phyloP scores from a whole-genome alignment of 169 alveolate species.

The Fabrea salina region DNA sequence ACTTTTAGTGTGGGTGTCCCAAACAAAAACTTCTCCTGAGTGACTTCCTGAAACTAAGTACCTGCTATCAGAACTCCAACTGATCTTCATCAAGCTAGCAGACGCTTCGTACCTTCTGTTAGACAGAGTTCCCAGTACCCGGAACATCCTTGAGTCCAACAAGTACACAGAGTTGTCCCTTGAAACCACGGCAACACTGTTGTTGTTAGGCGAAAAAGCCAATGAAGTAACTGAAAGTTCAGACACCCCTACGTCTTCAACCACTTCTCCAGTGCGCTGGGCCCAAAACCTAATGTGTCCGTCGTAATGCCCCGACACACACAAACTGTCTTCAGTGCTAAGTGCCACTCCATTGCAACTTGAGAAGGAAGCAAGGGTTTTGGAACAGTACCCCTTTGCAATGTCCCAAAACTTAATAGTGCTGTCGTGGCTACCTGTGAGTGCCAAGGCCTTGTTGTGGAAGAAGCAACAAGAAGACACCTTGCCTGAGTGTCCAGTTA shows the following conservation, averaged over 20 bases:
- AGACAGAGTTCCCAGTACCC: not conserved
- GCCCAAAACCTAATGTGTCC: constrained; percentile 27
- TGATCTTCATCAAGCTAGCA: constrained; percentile 11
- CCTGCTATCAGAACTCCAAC: constrained; percentile 25
- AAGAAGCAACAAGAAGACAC: not conserved
- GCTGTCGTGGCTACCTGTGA: constrained; percentile 27
- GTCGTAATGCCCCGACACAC: constrained; percentile 5
- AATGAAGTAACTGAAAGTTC: not conserved
- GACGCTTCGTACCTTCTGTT: not conserved
- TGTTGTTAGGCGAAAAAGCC: not conserved
- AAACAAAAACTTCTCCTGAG: constrained; percentile 5
- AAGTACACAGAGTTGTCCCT: not conserved
- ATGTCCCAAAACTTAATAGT: constrained; percentile 24
- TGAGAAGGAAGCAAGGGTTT: not conserved
- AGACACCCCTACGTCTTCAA: not conserved
- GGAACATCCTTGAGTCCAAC: not conserved
- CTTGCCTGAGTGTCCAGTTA: constrained; percentile 14
- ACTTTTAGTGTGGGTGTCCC: not conserved
- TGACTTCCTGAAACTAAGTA: constrained; percentile 12
- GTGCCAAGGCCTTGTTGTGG: not conserved
- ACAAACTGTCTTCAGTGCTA: not conserved
- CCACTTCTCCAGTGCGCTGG: not conserved
- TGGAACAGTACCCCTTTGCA: constrained; percentile 9
- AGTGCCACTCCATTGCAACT: constrained; percentile 11
- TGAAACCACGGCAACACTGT: not conserved